These are phyloP conservation scores for Betula pendula DNA, from an alignment of 306 rosid species.

Conservation along the genomic window DNA sequence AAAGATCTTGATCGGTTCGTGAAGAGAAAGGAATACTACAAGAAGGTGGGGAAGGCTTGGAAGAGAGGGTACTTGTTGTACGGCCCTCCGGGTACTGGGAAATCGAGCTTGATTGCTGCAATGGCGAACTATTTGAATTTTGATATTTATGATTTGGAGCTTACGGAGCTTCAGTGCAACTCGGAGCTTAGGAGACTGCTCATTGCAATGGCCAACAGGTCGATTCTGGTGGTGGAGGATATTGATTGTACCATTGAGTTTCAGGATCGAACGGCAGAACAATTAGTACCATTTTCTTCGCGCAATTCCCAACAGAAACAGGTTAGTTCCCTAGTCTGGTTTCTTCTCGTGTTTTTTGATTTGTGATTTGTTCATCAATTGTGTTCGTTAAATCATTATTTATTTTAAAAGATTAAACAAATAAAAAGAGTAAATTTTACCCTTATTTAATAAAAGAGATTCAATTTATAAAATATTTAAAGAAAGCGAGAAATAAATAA, in stretches of 20 bases:
- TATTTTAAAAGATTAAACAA: too few relatives aligned
- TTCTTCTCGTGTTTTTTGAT: too few relatives aligned
- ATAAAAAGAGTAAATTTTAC: too few relatives aligned
- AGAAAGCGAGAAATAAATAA: too few relatives aligned
- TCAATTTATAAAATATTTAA: too few relatives aligned
- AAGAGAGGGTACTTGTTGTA: slow-evolving; percentile 76
- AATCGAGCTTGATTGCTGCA: slow-evolving; percentile 77
- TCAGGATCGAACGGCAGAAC: slow-evolving; percentile 37
- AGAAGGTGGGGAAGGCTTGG: slow-evolving; percentile 78
- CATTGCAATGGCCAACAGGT: slow-evolving; percentile 54
- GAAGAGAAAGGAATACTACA: slow-evolving; percentile 60
- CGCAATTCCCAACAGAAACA: not conserved
- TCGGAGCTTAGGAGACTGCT: slow-evolving; percentile 51
- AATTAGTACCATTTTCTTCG: not conserved
- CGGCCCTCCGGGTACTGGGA: slow-evolving; percentile 91
- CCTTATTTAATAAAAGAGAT: too few relatives aligned
- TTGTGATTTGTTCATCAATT: too few relatives aligned
- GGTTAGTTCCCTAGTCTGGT: too few relatives aligned
- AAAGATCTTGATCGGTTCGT: slow-evolving; percentile 54
- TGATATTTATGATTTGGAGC: slow-evolving; percentile 73
- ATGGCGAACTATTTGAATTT: slow-evolving; percentile 76
- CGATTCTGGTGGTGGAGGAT: slow-evolving; percentile 81
- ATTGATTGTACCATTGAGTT: slow-evolving; percentile 64
- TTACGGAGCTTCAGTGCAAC: slow-evolving; percentile 39
- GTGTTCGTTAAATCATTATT: too few relatives aligned